These are phyloP conservation scores for Tetrapisispora arboricola DNA, from an alignment of 805 yeast genomes.

Conservation along the genomic window DNA sequence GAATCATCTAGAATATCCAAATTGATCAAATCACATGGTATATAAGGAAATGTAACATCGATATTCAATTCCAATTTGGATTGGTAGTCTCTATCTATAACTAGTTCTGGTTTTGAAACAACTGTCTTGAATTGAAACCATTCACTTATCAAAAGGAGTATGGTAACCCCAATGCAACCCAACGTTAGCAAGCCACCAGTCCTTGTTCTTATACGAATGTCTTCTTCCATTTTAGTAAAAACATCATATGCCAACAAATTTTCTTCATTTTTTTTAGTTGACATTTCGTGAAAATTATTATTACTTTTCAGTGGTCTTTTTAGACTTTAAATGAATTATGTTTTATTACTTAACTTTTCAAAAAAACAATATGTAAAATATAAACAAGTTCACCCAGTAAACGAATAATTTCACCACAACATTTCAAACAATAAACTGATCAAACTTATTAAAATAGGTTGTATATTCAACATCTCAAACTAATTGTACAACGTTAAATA, in stretches of 20 bases:
- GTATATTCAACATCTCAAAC: no score
- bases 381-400: no score
- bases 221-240: constrained; percentile 91
- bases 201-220: constrained; percentile 77
- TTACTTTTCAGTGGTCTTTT: no score
- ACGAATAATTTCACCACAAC: no score
- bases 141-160: constrained; percentile 59
- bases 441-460: no score
- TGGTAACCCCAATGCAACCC: constrained; percentile 49
- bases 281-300: neutral
- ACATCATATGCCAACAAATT: constrained; percentile 41
- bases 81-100: constrained; percentile 75
- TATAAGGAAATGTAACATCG: constrained; percentile 70
- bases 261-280: neutral
- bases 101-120: constrained; percentile 69
- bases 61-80: constrained; percentile 66
- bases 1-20: constrained; percentile 82
- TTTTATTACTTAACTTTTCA: no score
- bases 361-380: no score
- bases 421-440: no score
- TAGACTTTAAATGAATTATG: no score
- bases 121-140: constrained; percentile 63
- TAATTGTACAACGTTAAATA: no score
- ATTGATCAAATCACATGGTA: constrained; percentile 77
- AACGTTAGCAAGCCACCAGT: constrained; percentile 86